phyloP scores from a whole-genome alignment of 2,329 filamentous ascomycete species.

The Lachnellula arida region DNA sequence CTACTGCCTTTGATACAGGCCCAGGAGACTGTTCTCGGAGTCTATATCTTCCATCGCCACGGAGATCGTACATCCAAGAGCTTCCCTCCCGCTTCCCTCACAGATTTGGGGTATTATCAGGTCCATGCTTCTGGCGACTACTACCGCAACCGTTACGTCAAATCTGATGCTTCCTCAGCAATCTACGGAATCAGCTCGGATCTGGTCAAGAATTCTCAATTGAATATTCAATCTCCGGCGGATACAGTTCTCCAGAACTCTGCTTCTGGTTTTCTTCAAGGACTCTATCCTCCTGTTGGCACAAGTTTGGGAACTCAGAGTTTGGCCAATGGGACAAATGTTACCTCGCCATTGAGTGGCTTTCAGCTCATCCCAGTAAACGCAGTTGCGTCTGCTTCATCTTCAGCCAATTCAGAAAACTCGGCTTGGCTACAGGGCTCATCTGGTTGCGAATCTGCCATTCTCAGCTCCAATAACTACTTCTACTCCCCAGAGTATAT shows the following conservation, averaged over 20 bases:
- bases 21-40: conserved; percentile 51
- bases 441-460: conserved; percentile 51
- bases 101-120: conserved; percentile 73
- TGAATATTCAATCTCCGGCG: conserved; percentile 66
- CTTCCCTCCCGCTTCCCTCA: conserved; percentile 66
- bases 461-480: conserved; percentile 52
- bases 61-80: conserved; percentile 82
- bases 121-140: conserved; percentile 68
- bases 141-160: conserved; percentile 74
- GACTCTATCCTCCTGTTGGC: conserved; percentile 75
- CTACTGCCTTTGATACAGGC: conserved; percentile 33
- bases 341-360: conserved; percentile 67
- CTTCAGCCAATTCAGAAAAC: conserved; percentile 52
- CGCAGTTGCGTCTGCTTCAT: conserved; percentile 46
- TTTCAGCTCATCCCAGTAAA: conserved; percentile 82
- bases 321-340: conserved; percentile 64
- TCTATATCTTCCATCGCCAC: conserved; percentile 85
- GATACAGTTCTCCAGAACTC: conserved; percentile 79
- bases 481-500: conserved; percentile 45
- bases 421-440: conserved; percentile 55
- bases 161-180: conserved; percentile 48
- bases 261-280: conserved; percentile 76
- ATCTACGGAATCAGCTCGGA: conserved; percentile 65
- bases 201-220: conserved; percentile 63
- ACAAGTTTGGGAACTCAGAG: conserved; percentile 47